phyloP scores from a whole-genome alignment of 352 stramenopile genomes.

The Phytophthora brassicae region DNA sequence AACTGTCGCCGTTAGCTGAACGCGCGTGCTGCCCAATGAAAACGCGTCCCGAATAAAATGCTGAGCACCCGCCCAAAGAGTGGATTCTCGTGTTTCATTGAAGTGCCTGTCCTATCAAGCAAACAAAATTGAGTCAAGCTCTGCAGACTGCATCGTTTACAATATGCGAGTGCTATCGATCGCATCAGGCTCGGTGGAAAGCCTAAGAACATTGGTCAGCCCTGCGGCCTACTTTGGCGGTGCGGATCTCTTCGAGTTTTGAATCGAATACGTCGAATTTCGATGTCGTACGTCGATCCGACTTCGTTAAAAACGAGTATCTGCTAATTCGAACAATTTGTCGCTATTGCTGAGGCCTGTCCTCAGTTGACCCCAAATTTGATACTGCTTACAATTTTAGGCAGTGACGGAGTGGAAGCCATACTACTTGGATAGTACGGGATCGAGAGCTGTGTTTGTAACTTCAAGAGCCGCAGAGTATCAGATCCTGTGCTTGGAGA shows the following conservation, averaged over 20 bases:
- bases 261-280: too few species aligned
- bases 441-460: background rate
- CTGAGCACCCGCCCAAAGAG: slow-evolving; percentile 15
- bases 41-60: slow-evolving; percentile 21
- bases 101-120: slow-evolving; percentile 19
- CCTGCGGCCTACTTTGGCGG: too few species aligned
- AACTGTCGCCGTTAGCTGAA: slow-evolving; percentile 19
- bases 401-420: too few species aligned
- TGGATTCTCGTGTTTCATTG: slow-evolving; percentile 10
- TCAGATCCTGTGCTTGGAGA: slow-evolving; percentile 22
- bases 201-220: too few species aligned
- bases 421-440: too few species aligned
- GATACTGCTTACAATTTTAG: too few species aligned
- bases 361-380: background rate
- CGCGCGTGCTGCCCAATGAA: slow-evolving; percentile 23
- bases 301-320: slow-evolving; percentile 12
- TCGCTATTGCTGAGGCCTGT: background rate
- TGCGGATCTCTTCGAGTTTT: too few species aligned
- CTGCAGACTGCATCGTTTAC: too few species aligned
- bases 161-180: too few species aligned
- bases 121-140: too few species aligned
- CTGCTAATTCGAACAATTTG: slow-evolving; percentile 15
- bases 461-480: slow-evolving; percentile 22
- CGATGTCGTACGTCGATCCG: slow-evolving; percentile 6
- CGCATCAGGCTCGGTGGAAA: too few species aligned